Evolutionary conservation across 345 rosid species (phyloP).

Genomic region (Linum tenue): DNA sequence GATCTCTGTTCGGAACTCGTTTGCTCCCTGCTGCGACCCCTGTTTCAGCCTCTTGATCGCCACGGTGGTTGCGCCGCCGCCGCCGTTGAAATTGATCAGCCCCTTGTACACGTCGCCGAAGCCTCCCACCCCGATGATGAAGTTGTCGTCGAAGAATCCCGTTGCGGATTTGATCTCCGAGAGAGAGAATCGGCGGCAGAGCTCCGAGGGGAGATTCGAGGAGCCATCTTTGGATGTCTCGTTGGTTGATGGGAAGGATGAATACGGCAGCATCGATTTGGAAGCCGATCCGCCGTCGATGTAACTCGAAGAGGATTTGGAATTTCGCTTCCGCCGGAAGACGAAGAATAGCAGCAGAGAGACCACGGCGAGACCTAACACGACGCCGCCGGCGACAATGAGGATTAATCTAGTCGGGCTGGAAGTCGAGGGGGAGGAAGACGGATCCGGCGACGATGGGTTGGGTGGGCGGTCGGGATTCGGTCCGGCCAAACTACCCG

Average conservation of each 20-base stretch:
- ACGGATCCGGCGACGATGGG: not conserved
- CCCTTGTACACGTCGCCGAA: constrained; percentile 38
- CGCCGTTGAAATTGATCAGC: constrained; percentile 12
- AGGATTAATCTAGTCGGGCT: not conserved
- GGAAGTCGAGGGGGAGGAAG: not conserved
- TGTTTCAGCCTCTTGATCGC: constrained; percentile 36
- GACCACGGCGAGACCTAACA: not conserved
- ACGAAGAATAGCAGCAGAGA: constrained; percentile 9
- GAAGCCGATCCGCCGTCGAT: not conserved
- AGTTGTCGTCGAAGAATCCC: constrained; percentile 14
- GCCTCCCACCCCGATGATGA: constrained; percentile 32
- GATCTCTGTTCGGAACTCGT: constrained; percentile 37
- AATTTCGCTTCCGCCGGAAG: constrained; percentile 2
- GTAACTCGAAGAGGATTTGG: not conserved
- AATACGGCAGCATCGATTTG: constrained; percentile 7
- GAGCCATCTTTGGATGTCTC: not conserved
- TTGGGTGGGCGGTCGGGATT: not conserved
- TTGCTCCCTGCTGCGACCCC: constrained; percentile 31
- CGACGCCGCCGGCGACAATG: not conserved
- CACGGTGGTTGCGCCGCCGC: constrained; percentile 11
- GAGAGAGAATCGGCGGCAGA: constrained; percentile 28
- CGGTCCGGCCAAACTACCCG: constrained; percentile 6
- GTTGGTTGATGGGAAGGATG: not conserved
- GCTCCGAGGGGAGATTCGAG: constrained; percentile 13
- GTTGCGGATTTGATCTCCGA: constrained; percentile 27